Base-by-base conservation (phyloP, 1,284 basidiomycete species). In the Dichomitus squalens region DNA sequence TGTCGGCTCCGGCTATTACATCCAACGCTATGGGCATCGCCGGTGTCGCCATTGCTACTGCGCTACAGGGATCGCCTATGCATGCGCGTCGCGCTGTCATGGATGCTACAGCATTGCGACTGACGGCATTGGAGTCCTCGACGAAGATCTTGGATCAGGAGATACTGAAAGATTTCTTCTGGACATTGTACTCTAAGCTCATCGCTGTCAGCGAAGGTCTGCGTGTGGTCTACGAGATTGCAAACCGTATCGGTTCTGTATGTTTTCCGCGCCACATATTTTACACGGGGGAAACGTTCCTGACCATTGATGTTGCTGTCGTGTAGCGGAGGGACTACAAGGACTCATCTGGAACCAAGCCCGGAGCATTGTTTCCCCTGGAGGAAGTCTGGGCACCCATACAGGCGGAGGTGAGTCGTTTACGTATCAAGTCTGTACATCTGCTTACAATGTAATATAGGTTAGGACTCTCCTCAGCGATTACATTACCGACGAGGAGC, bases 151-250 rank as follows among this genome's bases (percentile, higher is more conserved):
- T 83, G 35, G 89, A 97, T 71, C 88, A 93, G 60, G 92, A 96
- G 66, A 86, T 91, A n/a, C 73, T 98, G 52, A 83, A 82, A 59
- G 97, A 99, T 73, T 80, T 99, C 35, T 98, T 99, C 74, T 99
- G 96, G 96, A 98, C 97, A 4, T 73, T 98, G 16, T 99, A 95
- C 71, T 97, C 95, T 5, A 99, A 99, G 74, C 73, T 99, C 52
- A 90, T 96, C 67, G 97, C 97, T 20, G 92, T 98, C n/a, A 82
- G 93, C 34, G 96, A 99, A 72, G 93, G 95, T 8, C 80, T 98
- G 64, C 80, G 96, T 47, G 91, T 98, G 2, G 84, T 97, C 1
- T 95, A 92, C 68, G 97, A 99, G 72, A 92, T 99, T 1, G 83
- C 92, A 0, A 90, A 87, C 67, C 85, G 93, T 59, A 93, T 97